Conservation (phyloP, 257 asterid genomes). For the Nicotiana sylvestris region DNA sequence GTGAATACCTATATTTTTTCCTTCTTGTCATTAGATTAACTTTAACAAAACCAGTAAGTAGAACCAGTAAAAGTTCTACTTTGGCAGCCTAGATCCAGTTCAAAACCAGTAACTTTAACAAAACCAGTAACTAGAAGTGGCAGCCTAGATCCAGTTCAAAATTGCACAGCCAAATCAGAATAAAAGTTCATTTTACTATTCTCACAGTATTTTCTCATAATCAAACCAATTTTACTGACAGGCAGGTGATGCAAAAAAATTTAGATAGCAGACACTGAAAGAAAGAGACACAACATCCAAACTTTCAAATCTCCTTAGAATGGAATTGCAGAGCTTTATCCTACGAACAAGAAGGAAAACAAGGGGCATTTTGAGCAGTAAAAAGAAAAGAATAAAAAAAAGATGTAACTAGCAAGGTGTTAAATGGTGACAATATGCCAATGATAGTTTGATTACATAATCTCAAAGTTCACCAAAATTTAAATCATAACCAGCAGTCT, state of each 20-base stretch:
- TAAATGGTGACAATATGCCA: neutral
- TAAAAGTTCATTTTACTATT: neutral
- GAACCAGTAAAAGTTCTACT: neutral
- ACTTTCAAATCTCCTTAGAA: neutral
- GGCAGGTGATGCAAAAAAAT: neutral
- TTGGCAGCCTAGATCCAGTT: neutral
- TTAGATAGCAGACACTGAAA: neutral
- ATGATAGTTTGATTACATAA: neutral
- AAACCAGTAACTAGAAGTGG: neutral
- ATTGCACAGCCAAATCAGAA: neutral
- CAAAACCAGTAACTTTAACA: neutral
- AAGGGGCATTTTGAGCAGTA: neutral
- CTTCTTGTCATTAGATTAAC: slow-evolving; percentile 5
- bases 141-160: neutral
- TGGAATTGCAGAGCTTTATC: neutral
- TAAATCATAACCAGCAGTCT: neutral
- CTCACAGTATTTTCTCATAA: neutral
- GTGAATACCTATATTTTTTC: neutral
- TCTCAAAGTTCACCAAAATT: neutral
- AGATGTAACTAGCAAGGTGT: neutral
- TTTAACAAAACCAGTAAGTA: neutral
- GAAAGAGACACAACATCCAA: neutral
- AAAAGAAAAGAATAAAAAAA: neutral
- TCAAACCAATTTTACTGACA: neutral
- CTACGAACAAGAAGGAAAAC: neutral